phyloP scores from a whole-genome alignment of 2,329 filamentous ascomycete genomes.

The Cytospora piceae region DNA sequence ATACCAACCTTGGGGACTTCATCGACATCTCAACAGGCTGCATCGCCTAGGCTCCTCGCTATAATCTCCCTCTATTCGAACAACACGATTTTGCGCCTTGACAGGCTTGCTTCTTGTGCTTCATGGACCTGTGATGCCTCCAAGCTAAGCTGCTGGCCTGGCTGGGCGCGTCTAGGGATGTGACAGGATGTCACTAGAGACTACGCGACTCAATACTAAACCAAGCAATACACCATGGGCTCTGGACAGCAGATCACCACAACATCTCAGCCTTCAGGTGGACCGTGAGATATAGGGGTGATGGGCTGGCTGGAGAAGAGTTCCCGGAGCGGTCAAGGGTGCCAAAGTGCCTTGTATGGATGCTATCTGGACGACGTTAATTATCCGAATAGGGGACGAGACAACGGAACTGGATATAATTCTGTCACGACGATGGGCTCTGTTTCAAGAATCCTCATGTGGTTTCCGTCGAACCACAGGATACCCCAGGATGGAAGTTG shows the following conservation, averaged over 20 bases:
- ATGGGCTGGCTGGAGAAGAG: neutral
- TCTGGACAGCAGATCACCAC: neutral
- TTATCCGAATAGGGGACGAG: neutral
- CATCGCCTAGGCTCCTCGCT: neutral
- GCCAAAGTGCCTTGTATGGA: neutral
- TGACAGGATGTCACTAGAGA: slow-evolving; percentile 10
- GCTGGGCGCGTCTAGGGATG: neutral
- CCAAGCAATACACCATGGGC: neutral
- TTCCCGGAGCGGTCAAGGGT: too few relatives aligned
- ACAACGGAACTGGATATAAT: too few relatives aligned
- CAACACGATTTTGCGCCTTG: neutral
- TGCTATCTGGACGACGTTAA: neutral
- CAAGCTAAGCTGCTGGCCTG: neutral
- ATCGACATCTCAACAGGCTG: neutral
- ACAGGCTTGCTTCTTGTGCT: neutral
- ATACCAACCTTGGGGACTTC: neutral
- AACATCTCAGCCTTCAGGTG: neutral
- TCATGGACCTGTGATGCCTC: neutral
- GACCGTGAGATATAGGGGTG: neutral
- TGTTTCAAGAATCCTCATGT: too few relatives aligned
- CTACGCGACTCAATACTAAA: slow-evolving; percentile 4
- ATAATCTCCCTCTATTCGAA: neutral
- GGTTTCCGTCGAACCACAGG: neutral
- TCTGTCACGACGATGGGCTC: too few relatives aligned
- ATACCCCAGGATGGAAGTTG: neutral